These are phyloP conservation scores for Skeletonema menzelii DNA, from an alignment of 108 stramenopile species.

Conservation along the genomic window DNA sequence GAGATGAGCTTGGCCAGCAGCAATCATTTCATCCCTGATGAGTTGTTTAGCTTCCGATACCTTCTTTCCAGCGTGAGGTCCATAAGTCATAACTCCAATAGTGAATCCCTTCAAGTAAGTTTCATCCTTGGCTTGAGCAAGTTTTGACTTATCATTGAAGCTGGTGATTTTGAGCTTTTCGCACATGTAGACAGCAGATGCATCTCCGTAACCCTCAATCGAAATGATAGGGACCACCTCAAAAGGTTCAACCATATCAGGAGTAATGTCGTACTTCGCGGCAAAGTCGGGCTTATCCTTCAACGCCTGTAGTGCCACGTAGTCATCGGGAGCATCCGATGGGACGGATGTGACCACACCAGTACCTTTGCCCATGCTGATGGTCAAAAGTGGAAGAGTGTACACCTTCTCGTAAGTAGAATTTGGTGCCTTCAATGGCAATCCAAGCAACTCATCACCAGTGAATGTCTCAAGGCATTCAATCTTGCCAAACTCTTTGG, in stretches of 20 bases:
- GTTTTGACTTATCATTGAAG: slow-evolving; percentile 93
- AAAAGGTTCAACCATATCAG: slow-evolving; percentile 91
- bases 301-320: slow-evolving; percentile 91
- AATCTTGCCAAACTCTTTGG: slow-evolving; percentile 86
- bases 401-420: slow-evolving; percentile 94
- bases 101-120: slow-evolving; percentile 98
- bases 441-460: slow-evolving; percentile 93
- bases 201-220: slow-evolving; percentile 95
- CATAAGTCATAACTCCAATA: slow-evolving; percentile 92
- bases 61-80: slow-evolving; percentile 89
- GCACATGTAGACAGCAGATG: slow-evolving; percentile 90
- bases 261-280: slow-evolving; percentile 94
- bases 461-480: slow-evolving; percentile 77
- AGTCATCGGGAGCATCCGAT: slow-evolving; percentile 99
- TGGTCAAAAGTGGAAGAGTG: slow-evolving; percentile 95
- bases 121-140: slow-evolving; percentile 93
- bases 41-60: slow-evolving; percentile 96
- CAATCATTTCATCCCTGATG: slow-evolving; percentile 93
- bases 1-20: slow-evolving; percentile 83
- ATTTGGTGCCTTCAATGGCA: slow-evolving; percentile 92
- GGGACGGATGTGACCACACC: slow-evolving; percentile 99
- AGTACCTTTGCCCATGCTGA: slow-evolving; percentile 98
- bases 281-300: slow-evolving; percentile 94
- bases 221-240: slow-evolving; percentile 98
- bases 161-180: slow-evolving; percentile 95